Evolutionary conservation across 306 rosid genomes (phyloP).

Genomic region (Sphenostylis stenocarpa): DNA sequence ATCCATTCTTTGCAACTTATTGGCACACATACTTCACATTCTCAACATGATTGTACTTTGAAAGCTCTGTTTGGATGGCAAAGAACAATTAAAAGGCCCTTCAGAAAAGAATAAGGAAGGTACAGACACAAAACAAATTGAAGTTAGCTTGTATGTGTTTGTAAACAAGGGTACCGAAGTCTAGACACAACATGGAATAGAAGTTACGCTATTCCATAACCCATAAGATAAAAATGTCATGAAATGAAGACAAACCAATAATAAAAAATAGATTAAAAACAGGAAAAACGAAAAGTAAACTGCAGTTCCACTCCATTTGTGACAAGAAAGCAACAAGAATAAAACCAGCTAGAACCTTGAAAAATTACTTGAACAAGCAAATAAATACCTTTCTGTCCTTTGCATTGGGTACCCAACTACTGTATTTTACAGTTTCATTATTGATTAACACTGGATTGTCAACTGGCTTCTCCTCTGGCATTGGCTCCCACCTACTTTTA

Average conservation of each 20-base stretch:
- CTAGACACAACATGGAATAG: not conserved
- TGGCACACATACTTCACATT: not conserved
- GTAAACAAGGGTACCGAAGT: constrained; percentile 12
- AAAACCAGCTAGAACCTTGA: constrained; percentile 15
- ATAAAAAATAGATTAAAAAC: not conserved
- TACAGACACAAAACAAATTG: not conserved
- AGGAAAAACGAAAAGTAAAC: not conserved
- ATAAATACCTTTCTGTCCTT: constrained; percentile 76
- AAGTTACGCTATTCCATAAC: not conserved
- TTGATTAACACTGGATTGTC: constrained; percentile 45
- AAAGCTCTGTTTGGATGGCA: too few species aligned
- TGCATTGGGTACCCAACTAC: constrained; percentile 62
- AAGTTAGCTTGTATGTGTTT: not conserved
- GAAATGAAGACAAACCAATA: not conserved
- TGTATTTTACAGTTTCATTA: constrained; percentile 49
- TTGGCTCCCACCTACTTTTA: constrained; percentile 98
- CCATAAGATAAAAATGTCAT: constrained; percentile 1
- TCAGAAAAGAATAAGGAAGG: not conserved
- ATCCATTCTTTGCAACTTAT: not conserved
- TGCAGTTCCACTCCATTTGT: not conserved
- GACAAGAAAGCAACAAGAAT: not conserved
- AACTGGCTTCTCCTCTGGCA: constrained; percentile 75
- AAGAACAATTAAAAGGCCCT: not conserved
- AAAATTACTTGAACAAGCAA: not conserved
- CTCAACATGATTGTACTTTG: constrained; percentile 16